These are phyloP conservation scores for Plasmodium fragile DNA, from an alignment of 169 alveolate genomes.

Conservation along the genomic window DNA sequence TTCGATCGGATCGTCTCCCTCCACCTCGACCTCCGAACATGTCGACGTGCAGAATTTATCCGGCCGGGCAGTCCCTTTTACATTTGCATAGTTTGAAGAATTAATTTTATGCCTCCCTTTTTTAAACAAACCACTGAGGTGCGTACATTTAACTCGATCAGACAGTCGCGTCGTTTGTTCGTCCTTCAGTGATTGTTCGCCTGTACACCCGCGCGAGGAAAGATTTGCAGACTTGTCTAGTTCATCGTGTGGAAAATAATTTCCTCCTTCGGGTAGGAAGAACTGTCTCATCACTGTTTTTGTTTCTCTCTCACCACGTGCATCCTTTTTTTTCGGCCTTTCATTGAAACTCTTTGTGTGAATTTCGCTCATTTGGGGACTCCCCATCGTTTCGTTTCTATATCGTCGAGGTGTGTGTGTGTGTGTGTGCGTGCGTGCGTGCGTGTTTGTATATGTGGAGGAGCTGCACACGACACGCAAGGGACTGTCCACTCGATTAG, in stretches of 20 bases:
- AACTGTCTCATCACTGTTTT: neutral
- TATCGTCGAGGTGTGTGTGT: neutral
- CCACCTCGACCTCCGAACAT: neutral
- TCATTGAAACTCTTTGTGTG: neutral
- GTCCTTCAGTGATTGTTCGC: neutral
- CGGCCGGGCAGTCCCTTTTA: neutral
- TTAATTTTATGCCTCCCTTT: neutral
- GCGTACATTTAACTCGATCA: neutral
- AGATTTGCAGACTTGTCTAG: neutral
- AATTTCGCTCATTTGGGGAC: neutral
- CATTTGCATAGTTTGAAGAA: neutral
- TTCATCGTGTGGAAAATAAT: neutral
- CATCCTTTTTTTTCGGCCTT: neutral
- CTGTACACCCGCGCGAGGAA: neutral
- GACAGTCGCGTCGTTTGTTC: neutral
- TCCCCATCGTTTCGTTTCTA: neutral
- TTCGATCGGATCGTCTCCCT: neutral
- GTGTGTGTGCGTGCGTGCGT: neutral
- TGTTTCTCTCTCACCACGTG: neutral
- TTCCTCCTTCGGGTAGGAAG: neutral
- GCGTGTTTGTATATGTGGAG: neutral
- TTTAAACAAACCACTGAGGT: neutral
- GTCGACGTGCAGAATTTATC: neutral
- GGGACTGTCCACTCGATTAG: neutral
- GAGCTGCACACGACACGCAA: neutral